phyloP scores from a whole-genome alignment of 2,329 filamentous ascomycete genomes.

The Xylariaceae sp. region DNA sequence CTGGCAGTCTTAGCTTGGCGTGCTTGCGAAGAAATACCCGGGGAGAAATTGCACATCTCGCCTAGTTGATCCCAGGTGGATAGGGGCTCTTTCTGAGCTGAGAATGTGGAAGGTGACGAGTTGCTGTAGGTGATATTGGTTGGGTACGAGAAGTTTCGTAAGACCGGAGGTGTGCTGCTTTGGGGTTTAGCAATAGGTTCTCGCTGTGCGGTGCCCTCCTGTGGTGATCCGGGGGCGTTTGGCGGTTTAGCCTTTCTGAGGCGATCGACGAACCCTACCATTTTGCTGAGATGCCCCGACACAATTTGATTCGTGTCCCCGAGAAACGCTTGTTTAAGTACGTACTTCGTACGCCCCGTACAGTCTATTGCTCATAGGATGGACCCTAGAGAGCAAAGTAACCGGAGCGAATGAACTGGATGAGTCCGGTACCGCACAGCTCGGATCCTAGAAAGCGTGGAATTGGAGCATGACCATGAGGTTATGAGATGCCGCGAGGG shows the following conservation, averaged over 20 bases:
- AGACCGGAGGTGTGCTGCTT: constrained; percentile 18
- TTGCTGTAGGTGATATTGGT: constrained; percentile 21
- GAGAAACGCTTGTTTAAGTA: neutral
- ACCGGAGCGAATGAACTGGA: too few relatives aligned
- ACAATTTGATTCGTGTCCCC: neutral
- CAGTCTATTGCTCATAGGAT: neutral
- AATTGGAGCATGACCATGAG: too few relatives aligned
- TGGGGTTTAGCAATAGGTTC: constrained; percentile 17
- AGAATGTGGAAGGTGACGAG: constrained; percentile 8
- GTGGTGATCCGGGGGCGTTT: constrained; percentile 21
- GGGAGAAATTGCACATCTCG: constrained; percentile 31
- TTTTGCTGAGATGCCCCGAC: constrained; percentile 18
- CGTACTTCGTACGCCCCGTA: too few relatives aligned
- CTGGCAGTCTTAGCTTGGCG: constrained; percentile 19
- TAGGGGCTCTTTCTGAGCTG: constrained; percentile 9
- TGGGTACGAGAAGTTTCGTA: constrained; percentile 35
- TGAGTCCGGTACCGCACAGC: too few relatives aligned
- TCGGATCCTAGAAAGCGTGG: too few relatives aligned
- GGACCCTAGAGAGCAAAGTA: neutral
- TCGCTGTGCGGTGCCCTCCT: constrained; percentile 16
- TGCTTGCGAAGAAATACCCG: constrained; percentile 19
- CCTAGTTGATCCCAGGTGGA: constrained; percentile 30
- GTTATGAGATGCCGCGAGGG: too few relatives aligned
- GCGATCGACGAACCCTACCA: constrained; percentile 31
- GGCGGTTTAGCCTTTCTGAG: constrained; percentile 29